These are phyloP conservation scores for Antarctomyces pellizariae DNA, from an alignment of 495 filamentous ascomycete genomes.

Conservation along the genomic window DNA sequence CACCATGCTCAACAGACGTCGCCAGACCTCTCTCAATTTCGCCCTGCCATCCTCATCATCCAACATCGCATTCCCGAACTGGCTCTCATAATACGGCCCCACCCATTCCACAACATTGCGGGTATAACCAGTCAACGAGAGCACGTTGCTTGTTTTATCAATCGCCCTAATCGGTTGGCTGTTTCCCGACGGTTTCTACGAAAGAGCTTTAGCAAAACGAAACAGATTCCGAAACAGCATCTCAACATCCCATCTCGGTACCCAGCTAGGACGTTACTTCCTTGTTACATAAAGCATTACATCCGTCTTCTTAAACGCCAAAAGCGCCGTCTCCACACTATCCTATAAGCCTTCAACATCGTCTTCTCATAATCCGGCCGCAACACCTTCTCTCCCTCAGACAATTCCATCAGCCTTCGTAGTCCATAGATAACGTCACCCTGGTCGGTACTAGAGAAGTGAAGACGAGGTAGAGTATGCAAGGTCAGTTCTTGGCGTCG, in stretches of 20 bases:
- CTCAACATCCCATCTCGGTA: slow-evolving; percentile 7
- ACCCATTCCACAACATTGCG: slow-evolving; percentile 3
- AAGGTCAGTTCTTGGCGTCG: too few relatives aligned
- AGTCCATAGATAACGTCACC: slow-evolving; percentile 8
- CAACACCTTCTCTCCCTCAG: slow-evolving; percentile 6
- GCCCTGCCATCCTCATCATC: slow-evolving; percentile 5
- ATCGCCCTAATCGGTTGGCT: slow-evolving; percentile 9
- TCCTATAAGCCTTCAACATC: slow-evolving; percentile 8
- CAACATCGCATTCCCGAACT: slow-evolving; percentile 6
- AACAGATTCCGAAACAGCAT: slow-evolving; percentile 11
- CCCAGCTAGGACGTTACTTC: slow-evolving; percentile 4
- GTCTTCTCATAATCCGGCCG: slow-evolving; percentile 8
- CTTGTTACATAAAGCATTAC: slow-evolving; percentile 6
- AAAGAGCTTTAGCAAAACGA: slow-evolving; percentile 9
- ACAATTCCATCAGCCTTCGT: slow-evolving; percentile 5
- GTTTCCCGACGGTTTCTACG: slow-evolving; percentile 8
- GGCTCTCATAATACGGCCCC: slow-evolving; percentile 7
- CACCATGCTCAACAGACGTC: slow-evolving; percentile 7
- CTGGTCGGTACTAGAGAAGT: slow-evolving; percentile 3
- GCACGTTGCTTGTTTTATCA: slow-evolving; percentile 7
- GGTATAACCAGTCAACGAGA: slow-evolving; percentile 8
- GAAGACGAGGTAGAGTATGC: too few relatives aligned
- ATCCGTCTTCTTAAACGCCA: slow-evolving; percentile 6
- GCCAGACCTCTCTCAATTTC: slow-evolving; percentile 5
- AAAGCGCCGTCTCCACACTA: slow-evolving; percentile 8